Evolutionary conservation across 148 eudicot genomes (phyloP), one percentile per base, ranked within the genome.

Genomic region (Diospyros lotus): DNA sequence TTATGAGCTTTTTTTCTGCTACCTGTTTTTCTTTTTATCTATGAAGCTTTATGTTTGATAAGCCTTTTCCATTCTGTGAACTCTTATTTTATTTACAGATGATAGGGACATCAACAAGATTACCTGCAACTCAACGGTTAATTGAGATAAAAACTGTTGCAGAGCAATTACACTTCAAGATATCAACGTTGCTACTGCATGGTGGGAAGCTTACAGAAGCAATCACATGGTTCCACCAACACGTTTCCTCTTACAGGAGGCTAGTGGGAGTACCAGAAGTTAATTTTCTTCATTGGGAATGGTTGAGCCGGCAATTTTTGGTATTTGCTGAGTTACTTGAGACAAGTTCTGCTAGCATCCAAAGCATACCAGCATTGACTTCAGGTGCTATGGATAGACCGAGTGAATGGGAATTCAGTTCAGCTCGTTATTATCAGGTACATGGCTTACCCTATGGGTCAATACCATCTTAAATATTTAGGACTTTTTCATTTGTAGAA

Each of bases 231-330:
- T 95, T 95, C 80, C 91, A 86, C 73, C 97, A 84, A 80, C 99
- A 95, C 72, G 83, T 48, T 81, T 73, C 77, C 79, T 80, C 89
- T 78, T 95, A 93, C 78, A 87, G 82, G 80, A 89, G 74, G 83
- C 91, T 95, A 67, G 76, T 84, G 53, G 99, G 99, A 77, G 84
- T 83, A 14, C 81, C 93, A 64, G 94, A 95, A 81, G 94, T 85
- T 71, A 89, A 81, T 83, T 95, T 90, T 85, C 88, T 91, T 82
- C 98, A 95, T 71, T 95, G 99, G 99, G 97, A 93, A 78, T 95
- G 99, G 99, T 80, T 93, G 63, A 89, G 98, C 88, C 87, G 97
- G 76, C 99, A 95, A 73, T 95, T 85, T 87, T 79, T 95, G 85
- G 97, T 90, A 58, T 95, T 95, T 82, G 99, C 98, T 28, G 97